These are phyloP conservation scores for Nevesoporus exiguus DNA, from an alignment of 768 basidiomycete species.

Conservation along the genomic window DNA sequence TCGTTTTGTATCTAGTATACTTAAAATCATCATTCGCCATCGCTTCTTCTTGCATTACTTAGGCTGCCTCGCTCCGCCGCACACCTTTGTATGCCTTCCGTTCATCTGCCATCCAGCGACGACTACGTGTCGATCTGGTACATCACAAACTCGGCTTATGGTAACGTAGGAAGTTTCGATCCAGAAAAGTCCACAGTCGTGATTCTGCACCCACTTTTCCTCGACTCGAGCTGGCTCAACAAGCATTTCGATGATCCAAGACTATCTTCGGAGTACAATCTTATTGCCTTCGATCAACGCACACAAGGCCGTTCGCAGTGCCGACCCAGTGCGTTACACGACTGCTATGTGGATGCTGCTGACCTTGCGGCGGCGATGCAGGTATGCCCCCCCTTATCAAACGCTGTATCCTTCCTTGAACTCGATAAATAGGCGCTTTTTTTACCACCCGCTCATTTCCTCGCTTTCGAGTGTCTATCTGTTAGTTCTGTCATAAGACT, in stretches of 20 bases:
- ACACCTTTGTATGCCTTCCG: conserved; percentile 55
- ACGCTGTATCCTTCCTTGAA: background rate
- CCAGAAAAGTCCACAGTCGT: conserved; percentile 62
- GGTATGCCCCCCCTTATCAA: conserved; percentile 36
- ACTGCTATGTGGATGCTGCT: conserved; percentile 77
- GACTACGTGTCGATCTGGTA: conserved; percentile 76
- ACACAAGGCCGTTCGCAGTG: conserved; percentile 55
- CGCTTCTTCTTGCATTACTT: conserved; percentile 2
- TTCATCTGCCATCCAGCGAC: conserved; percentile 57
- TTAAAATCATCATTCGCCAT: conserved; percentile 15
- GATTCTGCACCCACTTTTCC: conserved; percentile 63
- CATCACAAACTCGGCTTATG: conserved; percentile 55
- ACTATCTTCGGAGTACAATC: conserved; percentile 54
- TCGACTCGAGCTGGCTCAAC: conserved; percentile 67
- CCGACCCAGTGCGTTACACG: conserved; percentile 54
- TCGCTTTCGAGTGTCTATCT: conserved; percentile 62
- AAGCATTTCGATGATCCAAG: conserved; percentile 67
- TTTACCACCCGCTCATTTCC: conserved; percentile 66
- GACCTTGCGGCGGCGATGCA: conserved; percentile 67
- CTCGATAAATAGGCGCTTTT: conserved; percentile 45
- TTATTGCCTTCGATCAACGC: conserved; percentile 75
- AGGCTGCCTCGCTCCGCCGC: conserved; percentile 34
- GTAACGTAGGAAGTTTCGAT: conserved; percentile 66
- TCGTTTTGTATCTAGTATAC: conserved; percentile 14
- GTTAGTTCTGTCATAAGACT: conserved; percentile 61